Conservation (phyloP, 148 eudicot genomes). For the Vaccinium corymbosum region DNA sequence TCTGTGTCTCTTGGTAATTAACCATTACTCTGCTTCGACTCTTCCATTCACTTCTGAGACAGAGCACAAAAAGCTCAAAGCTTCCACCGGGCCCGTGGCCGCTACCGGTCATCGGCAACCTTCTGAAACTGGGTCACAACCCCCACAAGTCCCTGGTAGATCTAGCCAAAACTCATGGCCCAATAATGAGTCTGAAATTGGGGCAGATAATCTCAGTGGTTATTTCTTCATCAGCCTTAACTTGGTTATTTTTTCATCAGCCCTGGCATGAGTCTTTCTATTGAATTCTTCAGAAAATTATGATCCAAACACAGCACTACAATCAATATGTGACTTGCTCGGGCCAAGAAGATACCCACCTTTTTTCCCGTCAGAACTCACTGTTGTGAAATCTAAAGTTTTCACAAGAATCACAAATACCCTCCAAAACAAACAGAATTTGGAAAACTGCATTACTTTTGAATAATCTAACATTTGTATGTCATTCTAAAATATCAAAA, state of each 20-base stretch:
- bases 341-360: no score
- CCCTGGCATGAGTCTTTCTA: no score
- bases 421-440: not conserved
- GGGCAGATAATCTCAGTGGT: slow-evolving; percentile 11
- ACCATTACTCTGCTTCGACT: not conserved
- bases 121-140: slow-evolving; percentile 17
- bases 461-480: not conserved
- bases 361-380: not conserved
- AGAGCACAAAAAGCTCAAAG: not conserved
- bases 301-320: no score
- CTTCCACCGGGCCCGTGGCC: slow-evolving; percentile 15
- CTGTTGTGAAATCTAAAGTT: not conserved
- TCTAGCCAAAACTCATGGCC: slow-evolving; percentile 18
- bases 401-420: not conserved
- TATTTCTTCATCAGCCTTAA: slow-evolving; percentile 10
- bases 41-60: not conserved
- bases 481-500: not conserved
- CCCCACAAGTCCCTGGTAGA: slow-evolving; percentile 23
- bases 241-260: not conserved
- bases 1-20: not conserved
- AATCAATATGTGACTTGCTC: no score
- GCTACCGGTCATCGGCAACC: slow-evolving; percentile 18
- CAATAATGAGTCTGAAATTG: slow-evolving; percentile 13
- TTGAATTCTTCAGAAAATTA: no score
- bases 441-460: not conserved